phyloP scores from a whole-genome alignment of 768 basidiomycete genomes.

The Lyophyllum decastes region DNA sequence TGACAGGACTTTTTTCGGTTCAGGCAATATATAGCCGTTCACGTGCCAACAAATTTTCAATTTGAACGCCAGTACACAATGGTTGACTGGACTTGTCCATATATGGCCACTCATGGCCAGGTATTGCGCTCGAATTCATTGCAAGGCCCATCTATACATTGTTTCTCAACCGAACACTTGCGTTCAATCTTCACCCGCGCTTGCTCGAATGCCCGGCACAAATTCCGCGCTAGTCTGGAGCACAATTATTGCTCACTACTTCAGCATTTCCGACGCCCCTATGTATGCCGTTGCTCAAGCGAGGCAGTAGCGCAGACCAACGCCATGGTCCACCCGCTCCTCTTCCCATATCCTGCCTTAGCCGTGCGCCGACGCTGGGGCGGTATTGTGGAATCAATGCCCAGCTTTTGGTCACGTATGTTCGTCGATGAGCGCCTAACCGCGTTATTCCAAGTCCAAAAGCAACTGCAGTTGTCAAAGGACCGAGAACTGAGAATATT shows the following conservation, averaged over 20 bases:
- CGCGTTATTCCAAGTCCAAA: conserved; percentile 5
- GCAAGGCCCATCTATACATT: no score
- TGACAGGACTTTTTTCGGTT: conserved; percentile 2
- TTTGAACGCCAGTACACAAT: background rate
- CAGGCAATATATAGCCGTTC: background rate
- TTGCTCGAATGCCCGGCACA: background rate
- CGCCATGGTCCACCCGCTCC: background rate
- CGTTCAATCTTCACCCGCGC: background rate
- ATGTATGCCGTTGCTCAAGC: background rate
- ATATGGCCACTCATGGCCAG: no score
- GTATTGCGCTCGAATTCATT: no score
- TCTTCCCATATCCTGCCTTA: conserved; percentile 1
- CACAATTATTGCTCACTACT: background rate
- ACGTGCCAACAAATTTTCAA: background rate
- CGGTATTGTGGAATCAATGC: background rate
- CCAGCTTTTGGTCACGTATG: conserved; percentile 21
- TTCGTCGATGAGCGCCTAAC: conserved; percentile 16
- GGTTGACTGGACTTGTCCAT: no score
- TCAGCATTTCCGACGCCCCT: background rate
- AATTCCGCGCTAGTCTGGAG: background rate
- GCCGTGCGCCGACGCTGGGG: conserved; percentile 6
- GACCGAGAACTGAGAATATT: background rate
- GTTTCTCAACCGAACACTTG: background rate
- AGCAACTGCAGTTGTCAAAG: conserved; percentile 12
- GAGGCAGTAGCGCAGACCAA: background rate